Conservation (phyloP, 2,329 filamentous ascomycete species). For the Colletotrichum tanaceti region DNA sequence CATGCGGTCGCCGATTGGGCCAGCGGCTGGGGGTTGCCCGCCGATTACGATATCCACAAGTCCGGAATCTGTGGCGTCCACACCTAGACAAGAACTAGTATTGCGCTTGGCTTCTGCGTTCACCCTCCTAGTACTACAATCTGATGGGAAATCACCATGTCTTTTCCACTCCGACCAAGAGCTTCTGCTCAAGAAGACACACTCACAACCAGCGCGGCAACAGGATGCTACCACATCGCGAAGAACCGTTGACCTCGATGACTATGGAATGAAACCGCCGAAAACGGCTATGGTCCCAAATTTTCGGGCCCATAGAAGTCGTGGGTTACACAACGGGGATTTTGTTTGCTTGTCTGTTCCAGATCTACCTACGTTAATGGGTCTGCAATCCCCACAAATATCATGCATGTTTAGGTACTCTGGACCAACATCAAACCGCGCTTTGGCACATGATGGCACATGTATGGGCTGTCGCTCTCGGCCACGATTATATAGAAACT, state of each 20-base stretch:
- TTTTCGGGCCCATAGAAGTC: neutral
- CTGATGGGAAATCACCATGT: neutral
- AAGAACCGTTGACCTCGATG: neutral
- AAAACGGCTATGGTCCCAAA: neutral
- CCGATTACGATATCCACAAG: constrained; percentile 12
- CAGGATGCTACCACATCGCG: too few relatives aligned
- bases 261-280: neutral
- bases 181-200: neutral
- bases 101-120: neutral
- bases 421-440: neutral
- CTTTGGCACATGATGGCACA: neutral
- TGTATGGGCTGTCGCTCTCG: neutral
- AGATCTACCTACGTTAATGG: neutral
- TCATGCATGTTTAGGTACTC: constrained; percentile 12
- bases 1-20: constrained; percentile 25
- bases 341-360: neutral
- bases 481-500: neutral
- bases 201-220: neutral
- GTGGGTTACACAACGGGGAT: too few relatives aligned
- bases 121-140: too few relatives aligned
- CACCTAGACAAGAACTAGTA: neutral
- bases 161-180: neutral
- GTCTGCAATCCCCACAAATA: constrained; percentile 1
- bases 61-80: neutral
- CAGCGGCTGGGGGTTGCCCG: neutral